Conservation (phyloP, 345 rosid species). For the Salix suchowensis region DNA sequence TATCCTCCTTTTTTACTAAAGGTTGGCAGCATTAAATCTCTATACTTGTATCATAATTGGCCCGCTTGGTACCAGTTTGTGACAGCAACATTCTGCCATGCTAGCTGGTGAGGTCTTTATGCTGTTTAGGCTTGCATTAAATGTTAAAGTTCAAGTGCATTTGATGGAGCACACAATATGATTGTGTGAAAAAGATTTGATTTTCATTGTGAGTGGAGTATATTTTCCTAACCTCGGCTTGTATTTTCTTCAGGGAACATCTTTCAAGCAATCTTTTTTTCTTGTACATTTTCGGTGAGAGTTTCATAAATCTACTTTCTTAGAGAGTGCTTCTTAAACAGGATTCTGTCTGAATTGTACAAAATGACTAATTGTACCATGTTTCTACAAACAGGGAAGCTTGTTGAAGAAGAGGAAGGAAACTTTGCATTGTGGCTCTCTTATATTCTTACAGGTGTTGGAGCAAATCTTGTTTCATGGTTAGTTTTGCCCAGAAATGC, state of each 20-base stretch:
- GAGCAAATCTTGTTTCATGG: constrained; percentile 92
- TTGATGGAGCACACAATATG: neutral
- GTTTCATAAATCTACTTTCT: constrained; percentile 18
- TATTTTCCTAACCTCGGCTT: neutral
- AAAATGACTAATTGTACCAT: no score
- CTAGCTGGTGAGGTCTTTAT: constrained; percentile 65
- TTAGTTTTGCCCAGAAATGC: constrained; percentile 84
- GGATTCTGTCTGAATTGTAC: neutral
- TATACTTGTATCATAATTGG: constrained; percentile 71
- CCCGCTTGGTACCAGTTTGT: constrained; percentile 92
- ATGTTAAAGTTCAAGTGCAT: neutral
- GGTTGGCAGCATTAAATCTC: constrained; percentile 55
- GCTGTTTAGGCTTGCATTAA: neutral
- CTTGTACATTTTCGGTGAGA: constrained; percentile 89
- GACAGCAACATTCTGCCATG: constrained; percentile 89
- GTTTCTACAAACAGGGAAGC: constrained; percentile 53
- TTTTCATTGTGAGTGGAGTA: neutral
- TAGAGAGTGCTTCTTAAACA: neutral
- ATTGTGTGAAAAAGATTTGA: neutral
- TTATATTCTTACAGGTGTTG: constrained; percentile 74
- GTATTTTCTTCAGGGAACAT: constrained; percentile 63
- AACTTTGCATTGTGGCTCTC: constrained; percentile 73
- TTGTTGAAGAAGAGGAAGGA: constrained; percentile 95
- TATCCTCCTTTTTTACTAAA: constrained; percentile 12
- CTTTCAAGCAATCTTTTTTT: constrained; percentile 96